Conservation (phyloP, 75 land plant species). For the Selaginella moellendorffii region DNA sequence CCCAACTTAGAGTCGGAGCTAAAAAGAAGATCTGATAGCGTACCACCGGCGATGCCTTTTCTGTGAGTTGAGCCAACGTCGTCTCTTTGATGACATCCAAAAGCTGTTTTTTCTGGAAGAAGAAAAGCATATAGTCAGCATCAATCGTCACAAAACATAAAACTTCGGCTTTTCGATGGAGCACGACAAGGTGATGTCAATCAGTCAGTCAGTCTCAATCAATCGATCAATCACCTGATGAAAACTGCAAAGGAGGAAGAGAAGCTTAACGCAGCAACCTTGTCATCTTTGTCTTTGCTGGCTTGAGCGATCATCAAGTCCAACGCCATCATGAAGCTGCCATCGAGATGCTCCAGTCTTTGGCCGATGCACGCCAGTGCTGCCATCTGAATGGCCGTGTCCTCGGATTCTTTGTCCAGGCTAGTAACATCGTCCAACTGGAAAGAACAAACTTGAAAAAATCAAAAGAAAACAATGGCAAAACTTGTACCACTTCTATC, state of each 20-base stretch:
- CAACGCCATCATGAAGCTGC: constrained; percentile 84
- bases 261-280: constrained; percentile 44
- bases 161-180: too few species aligned
- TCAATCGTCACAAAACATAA: too few species aligned
- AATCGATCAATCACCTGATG: too few species aligned
- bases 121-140: not conserved
- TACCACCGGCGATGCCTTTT: constrained; percentile 87
- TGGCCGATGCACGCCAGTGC: constrained; percentile 85
- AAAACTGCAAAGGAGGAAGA: too few species aligned
- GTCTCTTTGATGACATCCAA: constrained; percentile 89
- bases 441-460: not conserved
- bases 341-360: constrained; percentile 79
- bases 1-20: not conserved
- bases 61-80: constrained; percentile 70
- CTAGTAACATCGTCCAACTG: constrained; percentile 56
- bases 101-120: constrained; percentile 54
- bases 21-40: not conserved
- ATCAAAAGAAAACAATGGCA: not conserved
- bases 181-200: too few species aligned
- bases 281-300: constrained; percentile 52
- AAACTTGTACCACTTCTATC: constrained; percentile 49
- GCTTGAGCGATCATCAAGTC: constrained; percentile 82
- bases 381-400: constrained; percentile 63
- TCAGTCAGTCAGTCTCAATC: too few species aligned
- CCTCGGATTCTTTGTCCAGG: constrained; percentile 58